Conservation (phyloP, 1,284 basidiomycete genomes). For the Sporisorium graminicola region DNA sequence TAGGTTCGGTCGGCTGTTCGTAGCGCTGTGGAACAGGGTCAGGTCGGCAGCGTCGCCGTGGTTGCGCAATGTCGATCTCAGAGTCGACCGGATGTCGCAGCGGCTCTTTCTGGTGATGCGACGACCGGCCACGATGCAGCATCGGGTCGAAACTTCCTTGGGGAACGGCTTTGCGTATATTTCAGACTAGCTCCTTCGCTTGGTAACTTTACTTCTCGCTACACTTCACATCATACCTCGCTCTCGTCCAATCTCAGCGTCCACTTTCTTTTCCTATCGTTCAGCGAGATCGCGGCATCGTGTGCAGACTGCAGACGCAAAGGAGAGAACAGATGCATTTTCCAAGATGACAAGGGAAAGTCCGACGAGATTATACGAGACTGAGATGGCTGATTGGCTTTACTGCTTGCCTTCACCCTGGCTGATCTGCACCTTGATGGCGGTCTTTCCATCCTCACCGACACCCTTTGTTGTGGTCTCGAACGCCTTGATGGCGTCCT, state of each 20-base stretch:
- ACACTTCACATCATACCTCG: not conserved
- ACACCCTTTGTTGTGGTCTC: conserved; percentile 76
- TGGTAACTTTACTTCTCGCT: too few relatives aligned
- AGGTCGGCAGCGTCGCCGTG: conserved; percentile 6
- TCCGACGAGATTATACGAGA: conserved; percentile 15
- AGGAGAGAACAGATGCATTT: not conserved
- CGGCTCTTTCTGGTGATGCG: not conserved
- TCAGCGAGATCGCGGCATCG: not conserved
- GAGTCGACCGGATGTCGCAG: not conserved
- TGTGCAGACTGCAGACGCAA: not conserved
- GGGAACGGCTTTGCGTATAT: conserved; percentile 15
- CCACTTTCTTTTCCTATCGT: not conserved
- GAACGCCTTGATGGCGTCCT: conserved; percentile 73
- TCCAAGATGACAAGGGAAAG: conserved; percentile 7
- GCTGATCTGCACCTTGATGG: conserved; percentile 72
- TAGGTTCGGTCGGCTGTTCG: not conserved
- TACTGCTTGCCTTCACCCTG: conserved; percentile 59
- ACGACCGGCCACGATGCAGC: not conserved
- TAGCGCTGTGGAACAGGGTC: not conserved
- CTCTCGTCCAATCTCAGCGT: not conserved
- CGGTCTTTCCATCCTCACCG: conserved; percentile 75
- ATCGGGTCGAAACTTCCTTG: conserved; percentile 5
- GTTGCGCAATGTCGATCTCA: not conserved
- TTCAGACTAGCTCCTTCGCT: conserved; percentile 3
- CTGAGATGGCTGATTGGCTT: not conserved